Evolutionary conservation across 2,329 filamentous ascomycete genomes (phyloP).

Genomic region (Penicillium griseofulvum): DNA sequence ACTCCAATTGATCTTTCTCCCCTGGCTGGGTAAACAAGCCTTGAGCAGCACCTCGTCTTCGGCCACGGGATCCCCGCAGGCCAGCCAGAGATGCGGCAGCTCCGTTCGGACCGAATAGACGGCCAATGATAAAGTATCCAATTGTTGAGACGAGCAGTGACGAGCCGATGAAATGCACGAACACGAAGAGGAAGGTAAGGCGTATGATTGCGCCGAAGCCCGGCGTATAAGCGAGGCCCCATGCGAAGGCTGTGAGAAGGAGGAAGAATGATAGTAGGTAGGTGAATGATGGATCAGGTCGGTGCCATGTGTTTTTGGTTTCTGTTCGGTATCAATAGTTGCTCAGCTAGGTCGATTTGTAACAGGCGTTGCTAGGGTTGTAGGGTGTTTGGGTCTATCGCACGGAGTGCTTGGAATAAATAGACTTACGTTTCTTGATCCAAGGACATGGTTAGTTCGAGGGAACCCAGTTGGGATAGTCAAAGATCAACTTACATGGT

Average conservation of each 20-base stretch:
- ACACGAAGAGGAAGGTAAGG: slow-evolving; percentile 50
- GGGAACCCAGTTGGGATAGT: not conserved
- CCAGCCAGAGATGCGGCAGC: slow-evolving; percentile 46
- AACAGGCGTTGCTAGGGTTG: not conserved
- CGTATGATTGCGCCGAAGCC: slow-evolving; percentile 48
- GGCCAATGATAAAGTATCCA: slow-evolving; percentile 64
- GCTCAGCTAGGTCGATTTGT: not conserved
- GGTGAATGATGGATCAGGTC: slow-evolving; percentile 67
- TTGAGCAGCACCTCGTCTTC: slow-evolving; percentile 49
- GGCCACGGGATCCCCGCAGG: slow-evolving; percentile 44
- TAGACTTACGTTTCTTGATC: slow-evolving; percentile 42
- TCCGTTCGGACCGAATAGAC: slow-evolving; percentile 58
- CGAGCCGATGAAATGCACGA: slow-evolving; percentile 60
- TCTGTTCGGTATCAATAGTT: slow-evolving; percentile 42
- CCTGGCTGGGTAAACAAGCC: slow-evolving; percentile 59
- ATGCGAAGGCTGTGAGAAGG: slow-evolving; percentile 52
- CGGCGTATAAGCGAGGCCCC: slow-evolving; percentile 58
- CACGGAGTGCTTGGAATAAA: too few relatives aligned
- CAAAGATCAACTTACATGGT: slow-evolving; percentile 55
- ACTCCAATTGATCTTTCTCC: slow-evolving; percentile 61
- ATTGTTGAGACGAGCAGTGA: slow-evolving; percentile 60
- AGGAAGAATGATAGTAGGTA: slow-evolving; percentile 68
- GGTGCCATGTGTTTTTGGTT: slow-evolving; percentile 69
- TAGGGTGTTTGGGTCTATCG: not conserved
- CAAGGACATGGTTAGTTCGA: slow-evolving; percentile 7